A percentile compares a stretch with the other conserved stretches of the same genome.
These are phyloP conservation scores for Lindgomyces ingoldianus DNA, from an alignment of 495 filamentous ascomycete genomes.

Conservation along the genomic window DNA sequence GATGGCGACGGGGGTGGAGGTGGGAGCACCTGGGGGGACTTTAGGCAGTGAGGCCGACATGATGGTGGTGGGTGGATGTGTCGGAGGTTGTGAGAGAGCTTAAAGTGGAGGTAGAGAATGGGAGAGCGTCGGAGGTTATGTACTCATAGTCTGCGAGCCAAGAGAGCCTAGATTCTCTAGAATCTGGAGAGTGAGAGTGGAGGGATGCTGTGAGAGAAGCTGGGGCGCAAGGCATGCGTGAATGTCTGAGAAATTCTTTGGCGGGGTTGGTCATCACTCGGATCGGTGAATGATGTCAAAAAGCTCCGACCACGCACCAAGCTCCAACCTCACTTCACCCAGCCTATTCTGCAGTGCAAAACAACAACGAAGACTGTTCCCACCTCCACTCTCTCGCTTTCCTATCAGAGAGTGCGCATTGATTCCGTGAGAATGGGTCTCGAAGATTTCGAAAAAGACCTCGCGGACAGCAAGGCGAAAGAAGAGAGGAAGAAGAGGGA, in stretches of 20 bases:
- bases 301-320: slow-evolving; percentile 12
- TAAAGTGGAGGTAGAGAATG: not conserved
- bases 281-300: slow-evolving; percentile 16
- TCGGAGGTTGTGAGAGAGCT: not conserved
- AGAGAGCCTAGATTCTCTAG: no score
- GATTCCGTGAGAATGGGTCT: slow-evolving; percentile 38
- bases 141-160: no score
- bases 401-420: not conserved
- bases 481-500: slow-evolving; percentile 33
- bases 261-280: not conserved
- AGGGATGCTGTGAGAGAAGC: not conserved
- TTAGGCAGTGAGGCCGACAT: slow-evolving; percentile 34
- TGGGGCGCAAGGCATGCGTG: not conserved
- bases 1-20: slow-evolving; percentile 63
- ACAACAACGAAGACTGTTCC: not conserved
- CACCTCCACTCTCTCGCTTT: not conserved
- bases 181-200: no score
- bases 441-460: slow-evolving; percentile 48
- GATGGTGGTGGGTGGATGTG: slow-evolving; percentile 12
- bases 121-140: no score
- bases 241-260: slow-evolving; percentile 20
- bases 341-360: no score
- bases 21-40: not conserved
- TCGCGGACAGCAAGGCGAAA: slow-evolving; percentile 40
- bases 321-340: not conserved